A percentile compares a stretch with the other conserved stretches of the same genome.
Conservation (phyloP, 768 basidiomycete genomes). For the Suillus spraguei region DNA sequence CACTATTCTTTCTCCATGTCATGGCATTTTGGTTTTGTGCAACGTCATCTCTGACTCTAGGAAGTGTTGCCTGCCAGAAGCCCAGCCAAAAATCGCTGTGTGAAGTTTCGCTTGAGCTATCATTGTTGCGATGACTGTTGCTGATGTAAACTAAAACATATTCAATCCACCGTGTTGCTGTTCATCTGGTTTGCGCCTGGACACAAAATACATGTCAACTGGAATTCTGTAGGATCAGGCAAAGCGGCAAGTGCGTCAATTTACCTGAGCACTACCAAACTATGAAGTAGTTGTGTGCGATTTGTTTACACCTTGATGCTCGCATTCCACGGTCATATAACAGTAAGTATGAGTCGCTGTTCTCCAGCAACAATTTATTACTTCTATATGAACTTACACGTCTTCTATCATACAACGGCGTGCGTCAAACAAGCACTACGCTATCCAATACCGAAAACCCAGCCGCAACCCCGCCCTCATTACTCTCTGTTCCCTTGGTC, state of each 20-base stretch:
- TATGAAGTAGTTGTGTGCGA: too few species aligned
- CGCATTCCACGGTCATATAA: too few species aligned
- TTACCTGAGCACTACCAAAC: too few species aligned
- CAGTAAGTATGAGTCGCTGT: too few species aligned
- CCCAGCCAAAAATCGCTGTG: not conserved
- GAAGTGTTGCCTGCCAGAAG: not conserved
- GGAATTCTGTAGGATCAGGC: not conserved
- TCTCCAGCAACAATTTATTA: too few species aligned
- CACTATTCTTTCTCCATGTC: not conserved
- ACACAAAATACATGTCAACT: not conserved
- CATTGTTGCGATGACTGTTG: not conserved
- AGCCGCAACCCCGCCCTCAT: constrained; percentile 90
- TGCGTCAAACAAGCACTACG: constrained; percentile 49
- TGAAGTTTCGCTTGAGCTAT: not conserved
- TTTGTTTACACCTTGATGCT: too few species aligned
- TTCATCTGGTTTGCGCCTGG: not conserved
- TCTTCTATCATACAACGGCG: not conserved
- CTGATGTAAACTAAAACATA: not conserved
- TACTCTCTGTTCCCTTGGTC: constrained; percentile 88
- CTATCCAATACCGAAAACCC: constrained; percentile 82
- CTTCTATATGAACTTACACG: not conserved
- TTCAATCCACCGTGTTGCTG: too few species aligned
- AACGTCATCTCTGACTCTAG: not conserved
- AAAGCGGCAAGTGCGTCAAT: not conserved
- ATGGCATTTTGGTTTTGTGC: not conserved